Percentiles rank a stretch among this genome's conserved stretches.
These are phyloP conservation scores for Geotrichum fermentans DNA, from an alignment of 1,139 yeast species.

Conservation along the genomic window DNA sequence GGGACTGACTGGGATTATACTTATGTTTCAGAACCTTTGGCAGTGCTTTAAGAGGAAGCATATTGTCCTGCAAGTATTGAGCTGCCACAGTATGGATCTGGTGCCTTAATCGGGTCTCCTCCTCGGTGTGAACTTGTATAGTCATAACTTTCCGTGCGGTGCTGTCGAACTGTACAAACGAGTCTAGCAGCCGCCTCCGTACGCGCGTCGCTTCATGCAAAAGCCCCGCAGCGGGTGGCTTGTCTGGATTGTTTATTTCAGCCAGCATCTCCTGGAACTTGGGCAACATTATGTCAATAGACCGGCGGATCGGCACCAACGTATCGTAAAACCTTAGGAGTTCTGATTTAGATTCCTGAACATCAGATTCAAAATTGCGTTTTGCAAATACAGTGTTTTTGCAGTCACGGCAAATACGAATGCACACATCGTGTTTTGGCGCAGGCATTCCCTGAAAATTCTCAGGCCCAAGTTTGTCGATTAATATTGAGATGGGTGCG, in stretches of 20 bases:
- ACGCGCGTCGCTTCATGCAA: constrained; percentile 40
- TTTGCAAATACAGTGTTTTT: constrained; percentile 56
- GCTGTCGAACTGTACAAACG: constrained; percentile 45
- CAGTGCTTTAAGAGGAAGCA: constrained; percentile 50
- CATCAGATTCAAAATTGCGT: constrained; percentile 47
- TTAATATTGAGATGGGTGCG: constrained; percentile 53
- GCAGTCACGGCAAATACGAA: constrained; percentile 67
- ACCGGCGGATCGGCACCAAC: constrained; percentile 20
- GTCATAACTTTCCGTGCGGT: constrained; percentile 41
- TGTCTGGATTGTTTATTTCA: constrained; percentile 34
- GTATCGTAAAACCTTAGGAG: constrained; percentile 23
- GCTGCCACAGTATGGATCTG: constrained; percentile 47
- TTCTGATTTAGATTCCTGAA: constrained; percentile 28
- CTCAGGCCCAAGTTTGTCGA: constrained; percentile 35
- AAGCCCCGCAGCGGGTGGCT: constrained; percentile 32
- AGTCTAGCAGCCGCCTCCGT: constrained; percentile 42
- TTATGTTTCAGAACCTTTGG: constrained; percentile 40
- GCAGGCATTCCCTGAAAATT: constrained; percentile 23
- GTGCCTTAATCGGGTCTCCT: constrained; percentile 44
- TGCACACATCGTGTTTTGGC: constrained; percentile 29
- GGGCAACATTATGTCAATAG: constrained; percentile 42
- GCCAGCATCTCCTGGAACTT: constrained; percentile 40
- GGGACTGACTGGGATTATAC: constrained; percentile 19
- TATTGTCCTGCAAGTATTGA: constrained; percentile 49
- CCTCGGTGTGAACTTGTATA: constrained; percentile 32